A percentile compares a stretch with the other conserved stretches of the same genome.
Conservation (phyloP, 352 stramenopile genomes). For the Pilasporangium apinafurcum region DNA sequence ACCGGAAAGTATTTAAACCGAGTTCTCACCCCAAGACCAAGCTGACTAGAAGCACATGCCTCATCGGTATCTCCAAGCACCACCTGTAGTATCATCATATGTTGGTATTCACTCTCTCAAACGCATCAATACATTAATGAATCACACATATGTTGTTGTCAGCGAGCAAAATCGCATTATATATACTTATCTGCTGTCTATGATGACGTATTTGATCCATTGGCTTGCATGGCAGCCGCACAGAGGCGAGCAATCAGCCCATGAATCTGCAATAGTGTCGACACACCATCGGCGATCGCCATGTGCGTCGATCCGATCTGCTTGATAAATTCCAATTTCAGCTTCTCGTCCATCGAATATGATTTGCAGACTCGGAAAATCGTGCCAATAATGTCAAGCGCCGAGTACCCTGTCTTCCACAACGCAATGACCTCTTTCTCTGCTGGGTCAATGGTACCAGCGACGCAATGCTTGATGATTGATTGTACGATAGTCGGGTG, state of each 20-base stretch:
- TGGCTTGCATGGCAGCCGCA: conserved; percentile 18
- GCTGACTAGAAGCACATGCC: conserved; percentile 62
- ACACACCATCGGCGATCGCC: conserved; percentile 91
- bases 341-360: conserved; percentile 73
- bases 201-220: conserved; percentile 10
- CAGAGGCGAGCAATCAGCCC: conserved; percentile 86
- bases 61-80: conserved; percentile 76
- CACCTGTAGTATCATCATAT: conserved; percentile 34
- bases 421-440: conserved; percentile 67
- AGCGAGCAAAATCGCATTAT: background rate
- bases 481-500: conserved; percentile 86
- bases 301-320: conserved; percentile 90
- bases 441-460: conserved; percentile 81
- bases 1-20: conserved; percentile 67
- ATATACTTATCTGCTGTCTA: conserved; percentile 18
- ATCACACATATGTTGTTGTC: conserved; percentile 1
- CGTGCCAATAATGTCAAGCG: conserved; percentile 97
- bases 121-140: background rate
- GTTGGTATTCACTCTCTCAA: background rate
- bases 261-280: conserved; percentile 92
- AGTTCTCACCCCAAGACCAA: conserved; percentile 64
- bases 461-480: conserved; percentile 61
- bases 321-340: conserved; percentile 91
- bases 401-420: conserved; percentile 91
- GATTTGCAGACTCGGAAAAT: conserved; percentile 95